Percentiles rank a stretch among this genome's conserved stretches.
Conservation (phyloP, 1,284 basidiomycete genomes). For the Heterobasidion irregulare region DNA sequence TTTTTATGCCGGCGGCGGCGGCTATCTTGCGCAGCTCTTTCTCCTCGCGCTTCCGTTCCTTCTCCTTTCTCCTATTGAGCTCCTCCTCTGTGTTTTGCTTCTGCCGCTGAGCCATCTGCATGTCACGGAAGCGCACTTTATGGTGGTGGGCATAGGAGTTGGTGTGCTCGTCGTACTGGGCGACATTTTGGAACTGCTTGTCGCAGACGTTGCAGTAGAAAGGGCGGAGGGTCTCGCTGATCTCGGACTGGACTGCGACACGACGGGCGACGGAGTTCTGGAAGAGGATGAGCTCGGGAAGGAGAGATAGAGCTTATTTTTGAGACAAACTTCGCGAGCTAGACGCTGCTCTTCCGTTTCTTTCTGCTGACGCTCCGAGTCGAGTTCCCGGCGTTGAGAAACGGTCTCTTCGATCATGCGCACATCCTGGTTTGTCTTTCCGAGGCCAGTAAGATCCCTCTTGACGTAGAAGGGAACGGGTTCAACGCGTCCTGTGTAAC, state of each 20-base stretch:
- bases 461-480: constrained; percentile 76
- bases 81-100: constrained; percentile 47
- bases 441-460: constrained; percentile 66
- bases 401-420: constrained; percentile 78
- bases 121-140: constrained; percentile 67
- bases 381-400: constrained; percentile 65
- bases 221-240: constrained; percentile 54
- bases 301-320: neutral
- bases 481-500: constrained; percentile 57
- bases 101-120: constrained; percentile 56
- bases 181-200: constrained; percentile 75
- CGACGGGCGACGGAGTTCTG: constrained; percentile 64
- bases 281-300: constrained; percentile 3
- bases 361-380: constrained; percentile 70
- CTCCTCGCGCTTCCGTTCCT: constrained; percentile 74
- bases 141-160: constrained; percentile 81
- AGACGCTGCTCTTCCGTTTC: constrained; percentile 70
- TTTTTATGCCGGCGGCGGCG: constrained; percentile 67
- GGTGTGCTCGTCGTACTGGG: constrained; percentile 79
- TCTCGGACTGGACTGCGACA: constrained; percentile 56
- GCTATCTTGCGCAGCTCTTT: constrained; percentile 75
- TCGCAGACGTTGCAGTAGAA: constrained; percentile 79
- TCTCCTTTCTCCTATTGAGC: constrained; percentile 67
- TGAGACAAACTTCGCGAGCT: constrained; percentile 50
- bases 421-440: constrained; percentile 68